Evolutionary conservation across 108 stramenopile genomes (phyloP).

Genomic region (Pseudonitzschia multistriata): DNA sequence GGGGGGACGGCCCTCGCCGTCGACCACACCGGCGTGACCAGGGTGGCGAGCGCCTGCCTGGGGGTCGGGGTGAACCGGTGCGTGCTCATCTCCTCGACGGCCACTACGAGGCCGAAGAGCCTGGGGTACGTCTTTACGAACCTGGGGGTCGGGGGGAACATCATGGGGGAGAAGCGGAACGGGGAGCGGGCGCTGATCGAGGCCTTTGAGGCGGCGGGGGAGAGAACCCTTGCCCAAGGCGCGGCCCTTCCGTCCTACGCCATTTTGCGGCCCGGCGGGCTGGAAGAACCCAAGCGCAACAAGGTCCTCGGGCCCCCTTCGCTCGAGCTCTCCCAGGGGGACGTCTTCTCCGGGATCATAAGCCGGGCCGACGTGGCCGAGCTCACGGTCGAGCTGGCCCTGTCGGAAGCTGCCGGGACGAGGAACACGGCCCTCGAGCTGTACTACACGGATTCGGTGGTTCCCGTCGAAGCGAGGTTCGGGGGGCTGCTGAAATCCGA

Average conservation of each 20-base stretch:
- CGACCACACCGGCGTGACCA: slow-evolving; percentile 33
- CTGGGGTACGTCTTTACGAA: slow-evolving; percentile 51
- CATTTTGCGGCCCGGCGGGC: slow-evolving; percentile 55
- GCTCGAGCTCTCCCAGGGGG: slow-evolving; percentile 52
- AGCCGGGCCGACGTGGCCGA: slow-evolving; percentile 56
- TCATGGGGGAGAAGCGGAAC: slow-evolving; percentile 50
- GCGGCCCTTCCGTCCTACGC: slow-evolving; percentile 23
- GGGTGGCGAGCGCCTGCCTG: slow-evolving; percentile 22
- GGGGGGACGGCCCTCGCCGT: slow-evolving; percentile 39
- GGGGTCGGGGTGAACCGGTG: slow-evolving; percentile 25
- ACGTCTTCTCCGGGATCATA: slow-evolving; percentile 46
- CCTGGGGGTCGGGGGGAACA: slow-evolving; percentile 29
- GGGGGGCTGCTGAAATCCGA: slow-evolving; percentile 25
- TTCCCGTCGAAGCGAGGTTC: slow-evolving; percentile 34
- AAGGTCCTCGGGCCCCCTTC: slow-evolving; percentile 27
- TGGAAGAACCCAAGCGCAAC: slow-evolving; percentile 33
- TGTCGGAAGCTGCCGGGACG: slow-evolving; percentile 20
- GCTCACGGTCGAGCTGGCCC: slow-evolving; percentile 32
- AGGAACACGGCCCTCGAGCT: slow-evolving; percentile 44
- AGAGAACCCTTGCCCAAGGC: too few species aligned
- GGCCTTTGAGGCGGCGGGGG: too few species aligned
- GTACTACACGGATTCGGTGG: slow-evolving; percentile 41
- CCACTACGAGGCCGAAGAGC: slow-evolving; percentile 47
- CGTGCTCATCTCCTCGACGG: slow-evolving; percentile 47
- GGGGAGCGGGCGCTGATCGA: slow-evolving; percentile 26